These are phyloP conservation scores for Escallonia rubra DNA, from an alignment of 129 eudicot species.

Conservation along the genomic window DNA sequence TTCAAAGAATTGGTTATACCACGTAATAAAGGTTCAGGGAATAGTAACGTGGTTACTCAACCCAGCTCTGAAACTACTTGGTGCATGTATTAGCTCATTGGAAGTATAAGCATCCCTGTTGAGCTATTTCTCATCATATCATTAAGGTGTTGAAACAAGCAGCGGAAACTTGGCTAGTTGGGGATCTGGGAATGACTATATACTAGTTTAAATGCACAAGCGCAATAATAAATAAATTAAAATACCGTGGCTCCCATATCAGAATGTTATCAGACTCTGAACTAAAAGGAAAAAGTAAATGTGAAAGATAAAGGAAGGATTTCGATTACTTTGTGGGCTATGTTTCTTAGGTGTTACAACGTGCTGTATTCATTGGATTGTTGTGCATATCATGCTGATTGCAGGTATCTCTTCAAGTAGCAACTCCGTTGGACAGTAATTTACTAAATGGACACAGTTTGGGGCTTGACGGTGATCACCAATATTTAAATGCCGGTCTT, in stretches of 20 bases:
- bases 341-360: not conserved
- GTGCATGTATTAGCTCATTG: not conserved
- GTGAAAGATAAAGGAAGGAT: no score
- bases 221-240: no score
- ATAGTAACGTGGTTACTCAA: not conserved
- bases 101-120: not conserved
- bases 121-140: not conserved
- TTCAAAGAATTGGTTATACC: not conserved
- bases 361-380: not conserved
- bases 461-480: constrained; percentile 96
- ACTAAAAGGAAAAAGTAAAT: no score
- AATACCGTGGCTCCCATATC: no score
- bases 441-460: constrained; percentile 59
- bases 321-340: no score
- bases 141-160: not conserved
- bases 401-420: constrained; percentile 80
- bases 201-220: not conserved
- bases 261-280: no score
- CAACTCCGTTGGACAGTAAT: constrained; percentile 60
- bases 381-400: constrained; percentile 14
- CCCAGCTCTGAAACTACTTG: not conserved
- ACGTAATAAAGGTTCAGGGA: not conserved
- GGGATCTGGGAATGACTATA: not conserved
- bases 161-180: not conserved
- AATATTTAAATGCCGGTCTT: constrained; percentile 92